These are phyloP conservation scores for Neospora caninum DNA, from an alignment of 169 alveolate genomes.

Conservation along the genomic window DNA sequence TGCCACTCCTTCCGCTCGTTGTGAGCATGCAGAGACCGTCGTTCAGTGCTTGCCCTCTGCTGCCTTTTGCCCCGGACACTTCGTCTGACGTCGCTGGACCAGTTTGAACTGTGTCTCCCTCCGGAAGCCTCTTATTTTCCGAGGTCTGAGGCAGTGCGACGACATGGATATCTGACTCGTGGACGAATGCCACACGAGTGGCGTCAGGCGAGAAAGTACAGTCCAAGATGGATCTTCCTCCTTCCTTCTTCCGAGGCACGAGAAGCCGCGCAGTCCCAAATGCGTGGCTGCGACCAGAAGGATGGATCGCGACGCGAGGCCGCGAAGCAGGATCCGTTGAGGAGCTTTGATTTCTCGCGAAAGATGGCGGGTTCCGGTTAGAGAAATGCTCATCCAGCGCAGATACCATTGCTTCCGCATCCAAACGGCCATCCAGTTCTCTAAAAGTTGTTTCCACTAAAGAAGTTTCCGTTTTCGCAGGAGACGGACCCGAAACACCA, in stretches of 20 bases:
- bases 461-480: no score
- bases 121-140: background rate
- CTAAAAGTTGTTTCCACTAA: no score
- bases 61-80: background rate
- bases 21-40: conserved; percentile 30
- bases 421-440: no score
- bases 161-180: conserved; percentile 1
- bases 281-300: conserved; percentile 16
- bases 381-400: no score
- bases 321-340: background rate
- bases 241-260: background rate
- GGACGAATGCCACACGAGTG: conserved; percentile 17
- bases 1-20: conserved; percentile 39
- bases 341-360: no score
- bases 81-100: background rate
- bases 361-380: no score
- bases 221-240: background rate
- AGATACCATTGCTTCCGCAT: no score
- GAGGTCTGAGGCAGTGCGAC: background rate
- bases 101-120: background rate
- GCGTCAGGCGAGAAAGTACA: background rate
- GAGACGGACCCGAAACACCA: no score
- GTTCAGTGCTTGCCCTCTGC: background rate
- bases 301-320: background rate
- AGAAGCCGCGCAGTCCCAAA: background rate